Conservation (phyloP, 345 rosid genomes). For the Gossypium mustelinum region DNA sequence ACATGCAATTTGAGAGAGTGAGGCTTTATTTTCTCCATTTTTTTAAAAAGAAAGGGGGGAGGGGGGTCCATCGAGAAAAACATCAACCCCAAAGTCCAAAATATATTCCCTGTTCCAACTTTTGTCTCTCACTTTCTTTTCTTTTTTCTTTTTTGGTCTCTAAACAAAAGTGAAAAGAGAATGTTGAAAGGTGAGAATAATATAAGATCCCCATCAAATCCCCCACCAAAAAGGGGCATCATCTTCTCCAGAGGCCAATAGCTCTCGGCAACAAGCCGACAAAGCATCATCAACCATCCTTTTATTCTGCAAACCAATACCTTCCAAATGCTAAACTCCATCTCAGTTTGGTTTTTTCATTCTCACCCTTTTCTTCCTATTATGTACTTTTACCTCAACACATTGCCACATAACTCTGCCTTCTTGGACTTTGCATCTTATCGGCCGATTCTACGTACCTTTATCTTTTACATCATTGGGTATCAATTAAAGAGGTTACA, state of each 20-base stretch:
- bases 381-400: constrained; percentile 19
- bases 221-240: constrained; percentile 23
- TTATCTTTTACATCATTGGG: constrained; percentile 13
- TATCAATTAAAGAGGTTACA: not conserved
- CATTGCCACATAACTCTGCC: constrained; percentile 22
- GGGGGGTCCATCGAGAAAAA: constrained; percentile 11
- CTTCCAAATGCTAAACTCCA: constrained; percentile 35
- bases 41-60: no score
- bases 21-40: constrained; percentile 20
- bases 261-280: constrained; percentile 19
- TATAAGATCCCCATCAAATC: constrained; percentile 17
- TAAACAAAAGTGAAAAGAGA: constrained; percentile 19
- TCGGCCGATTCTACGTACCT: constrained; percentile 19
- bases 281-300: constrained; percentile 15
- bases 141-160: not conserved
- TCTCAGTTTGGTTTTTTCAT: constrained; percentile 14
- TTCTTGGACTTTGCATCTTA: constrained; percentile 27
- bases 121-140: constrained; percentile 11
- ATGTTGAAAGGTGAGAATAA: constrained; percentile 14
- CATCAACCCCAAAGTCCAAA: constrained; percentile 22
- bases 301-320: constrained; percentile 15
- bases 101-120: constrained; percentile 18
- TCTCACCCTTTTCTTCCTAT: constrained; percentile 15
- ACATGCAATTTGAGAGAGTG: not conserved
- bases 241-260: constrained; percentile 24